These are phyloP conservation scores for Calocera viscosa DNA, from an alignment of 768 basidiomycete species.

Conservation along the genomic window DNA sequence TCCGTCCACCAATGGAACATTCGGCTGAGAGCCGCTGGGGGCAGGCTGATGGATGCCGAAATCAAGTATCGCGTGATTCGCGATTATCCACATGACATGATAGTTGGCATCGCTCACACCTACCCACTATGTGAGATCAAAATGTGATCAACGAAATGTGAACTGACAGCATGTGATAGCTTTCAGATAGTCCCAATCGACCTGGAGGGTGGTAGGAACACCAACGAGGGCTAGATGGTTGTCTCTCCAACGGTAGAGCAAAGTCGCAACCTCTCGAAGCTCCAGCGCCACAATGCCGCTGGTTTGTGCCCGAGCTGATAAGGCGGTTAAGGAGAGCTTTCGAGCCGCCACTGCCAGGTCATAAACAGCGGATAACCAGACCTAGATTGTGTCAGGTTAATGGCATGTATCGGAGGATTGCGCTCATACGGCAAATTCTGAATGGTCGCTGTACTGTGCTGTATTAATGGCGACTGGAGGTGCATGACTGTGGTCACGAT, in stretches of 20 bases:
- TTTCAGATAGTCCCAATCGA: slow-evolving; percentile 80
- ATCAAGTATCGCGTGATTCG: slow-evolving; percentile 73
- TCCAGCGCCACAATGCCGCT: slow-evolving; percentile 64
- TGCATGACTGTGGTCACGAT: not conserved
- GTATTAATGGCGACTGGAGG: slow-evolving; percentile 1
- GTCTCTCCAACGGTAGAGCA: slow-evolving; percentile 61
- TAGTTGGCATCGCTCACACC: slow-evolving; percentile 81
- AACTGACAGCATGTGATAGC: slow-evolving; percentile 51
- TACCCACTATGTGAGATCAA: slow-evolving; percentile 10
- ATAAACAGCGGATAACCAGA: slow-evolving; percentile 72
- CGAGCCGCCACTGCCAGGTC: slow-evolving; percentile 74
- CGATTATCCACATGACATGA: slow-evolving; percentile 81
- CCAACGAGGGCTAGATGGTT: slow-evolving; percentile 65
- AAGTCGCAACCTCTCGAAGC: slow-evolving; percentile 43
- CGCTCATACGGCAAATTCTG: not conserved
- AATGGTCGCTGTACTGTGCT: slow-evolving; percentile 1
- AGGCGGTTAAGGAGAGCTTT: slow-evolving; percentile 66
- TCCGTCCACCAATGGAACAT: slow-evolving; percentile 15
- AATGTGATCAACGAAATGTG: not conserved
- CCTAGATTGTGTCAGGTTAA: slow-evolving; percentile 32
- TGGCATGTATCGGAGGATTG: not conserved
- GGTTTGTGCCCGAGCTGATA: slow-evolving; percentile 62
- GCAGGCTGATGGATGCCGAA: slow-evolving; percentile 58
- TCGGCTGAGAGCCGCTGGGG: slow-evolving; percentile 36
- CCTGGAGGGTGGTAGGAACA: slow-evolving; percentile 71